Base-by-base conservation (phyloP, 1,139 yeast genomes). In the Pichia kudriavzevii region DNA sequence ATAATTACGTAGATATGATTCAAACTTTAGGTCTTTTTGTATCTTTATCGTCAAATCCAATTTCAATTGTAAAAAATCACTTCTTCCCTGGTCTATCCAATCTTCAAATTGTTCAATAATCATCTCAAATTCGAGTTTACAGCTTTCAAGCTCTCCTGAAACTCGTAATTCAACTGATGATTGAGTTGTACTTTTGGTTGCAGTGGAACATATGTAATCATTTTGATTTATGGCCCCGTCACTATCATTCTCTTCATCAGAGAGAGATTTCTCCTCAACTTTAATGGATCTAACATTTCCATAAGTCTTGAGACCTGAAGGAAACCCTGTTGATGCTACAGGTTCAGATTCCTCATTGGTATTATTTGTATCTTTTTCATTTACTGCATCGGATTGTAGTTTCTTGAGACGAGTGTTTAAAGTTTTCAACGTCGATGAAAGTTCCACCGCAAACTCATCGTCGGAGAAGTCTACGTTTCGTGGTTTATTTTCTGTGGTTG, bases 281-380 rank as follows among this genome's bases (percentile, higher is more conserved):
- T 46, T 40, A 24, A 32, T 47, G 26, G 50, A 47, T 31, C 56
- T 31, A 2, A 32, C 7, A 4, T 14, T 32, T 19, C 24, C 17
- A 5, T n/a, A n/a, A n/a, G n/a, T n/a, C n/a, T n/a, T n/a, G n/a
- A n/a, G n/a, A n/a, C n/a, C n/a, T n/a, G n/a, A n/a, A n/a, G n/a
- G n/a, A n/a, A n/a, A n/a, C n/a, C n/a, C n/a, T n/a, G n/a, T n/a
- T n/a, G n/a, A n/a, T n/a, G n/a, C n/a, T n/a, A n/a, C n/a, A 19
- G 10, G 13, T 3, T 12, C 10, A 6, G 34, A 14, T 7, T 21
- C 16, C 15, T 14, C 13, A 26, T 12, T 17, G 4, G 18, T 10
- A 4, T 19, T 4, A 10, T 13, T 7, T 23, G 13, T 9, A 3
- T 21, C 8, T 13, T n/a, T 9, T 12, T 2, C 17, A n/a, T 17